These are phyloP conservation scores for Elsinoe arachidis DNA, from an alignment of 2,329 filamentous ascomycete species.

Conservation along the genomic window DNA sequence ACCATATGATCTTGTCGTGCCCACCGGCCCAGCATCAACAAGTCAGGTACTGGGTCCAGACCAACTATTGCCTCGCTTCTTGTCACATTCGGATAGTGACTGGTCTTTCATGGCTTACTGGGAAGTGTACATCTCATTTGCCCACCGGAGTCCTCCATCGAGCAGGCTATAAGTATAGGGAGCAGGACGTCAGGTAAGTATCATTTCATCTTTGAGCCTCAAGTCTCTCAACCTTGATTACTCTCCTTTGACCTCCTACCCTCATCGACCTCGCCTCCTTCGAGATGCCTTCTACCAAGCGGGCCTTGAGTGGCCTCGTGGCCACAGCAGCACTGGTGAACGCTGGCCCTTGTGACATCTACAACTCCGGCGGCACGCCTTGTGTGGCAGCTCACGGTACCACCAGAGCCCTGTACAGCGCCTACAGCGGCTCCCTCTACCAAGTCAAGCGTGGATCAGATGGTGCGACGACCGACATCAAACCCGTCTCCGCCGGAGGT, in stretches of 20 bases:
- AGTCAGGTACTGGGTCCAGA: neutral
- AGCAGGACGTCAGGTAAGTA: neutral
- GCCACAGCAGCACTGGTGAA: conserved; percentile 34
- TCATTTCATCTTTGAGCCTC: neutral
- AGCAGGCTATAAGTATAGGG: neutral
- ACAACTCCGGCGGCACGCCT: conserved; percentile 49
- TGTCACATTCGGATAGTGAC: neutral
- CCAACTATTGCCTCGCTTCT: neutral
- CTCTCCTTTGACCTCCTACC: neutral
- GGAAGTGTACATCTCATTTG: neutral
- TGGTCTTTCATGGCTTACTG: neutral
- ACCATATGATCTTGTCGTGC: neutral
- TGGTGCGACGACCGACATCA: conserved; percentile 39
- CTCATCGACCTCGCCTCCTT: neutral
- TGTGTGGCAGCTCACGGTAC: conserved; percentile 58
- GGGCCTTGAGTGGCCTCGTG: conserved; percentile 20
- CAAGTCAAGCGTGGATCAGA: conserved; percentile 51
- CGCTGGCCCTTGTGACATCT: conserved; percentile 55
- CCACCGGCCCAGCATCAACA: neutral
- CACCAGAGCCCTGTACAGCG: conserved; percentile 53
- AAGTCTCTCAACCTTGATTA: neutral
- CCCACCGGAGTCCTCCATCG: neutral
- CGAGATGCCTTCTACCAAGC: neutral
- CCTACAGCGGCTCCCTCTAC: conserved; percentile 48
- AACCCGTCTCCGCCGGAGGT: conserved; percentile 48